A percentile compares a stretch with the other conserved stretches of the same genome.
phyloP scores from a whole-genome alignment of 2,329 filamentous ascomycete genomes.

The Cordyceps tenuipes region DNA sequence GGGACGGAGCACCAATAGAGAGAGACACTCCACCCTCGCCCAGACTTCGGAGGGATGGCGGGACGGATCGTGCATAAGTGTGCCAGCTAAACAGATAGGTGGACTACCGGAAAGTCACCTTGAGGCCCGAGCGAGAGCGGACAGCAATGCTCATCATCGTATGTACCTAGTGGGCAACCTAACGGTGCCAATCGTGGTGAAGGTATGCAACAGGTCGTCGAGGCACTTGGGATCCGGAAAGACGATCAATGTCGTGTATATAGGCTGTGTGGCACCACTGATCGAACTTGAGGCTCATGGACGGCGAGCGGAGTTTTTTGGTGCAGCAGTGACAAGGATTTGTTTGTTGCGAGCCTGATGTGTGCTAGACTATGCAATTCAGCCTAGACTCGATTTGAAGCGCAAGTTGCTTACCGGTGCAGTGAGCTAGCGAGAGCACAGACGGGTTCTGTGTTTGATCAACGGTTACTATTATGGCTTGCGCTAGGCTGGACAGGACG shows the following conservation, averaged over 20 bases:
- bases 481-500: not conserved
- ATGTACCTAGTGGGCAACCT: not conserved
- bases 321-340: not conserved
- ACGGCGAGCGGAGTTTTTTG: not conserved
- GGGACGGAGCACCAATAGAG: not conserved
- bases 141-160: not conserved
- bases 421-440: not conserved
- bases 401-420: not conserved
- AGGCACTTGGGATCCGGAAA: not conserved
- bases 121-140: not conserved
- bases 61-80: constrained; percentile 8
- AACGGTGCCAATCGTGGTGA: not conserved
- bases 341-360: not conserved
- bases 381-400: not conserved
- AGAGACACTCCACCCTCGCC: constrained; percentile 1
- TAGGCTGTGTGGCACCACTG: not conserved
- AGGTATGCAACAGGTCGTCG: not conserved
- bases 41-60: not conserved
- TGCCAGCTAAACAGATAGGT: not conserved
- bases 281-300: not conserved
- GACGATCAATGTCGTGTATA: not conserved
- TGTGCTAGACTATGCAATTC: not conserved
- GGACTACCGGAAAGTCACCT: not conserved
- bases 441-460: not conserved
- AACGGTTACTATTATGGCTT: not conserved